Percentiles rank a stretch among this genome's conserved stretches.
Conservation (phyloP, 306 rosid species). For the Cotoneaster glaucophyllus region DNA sequence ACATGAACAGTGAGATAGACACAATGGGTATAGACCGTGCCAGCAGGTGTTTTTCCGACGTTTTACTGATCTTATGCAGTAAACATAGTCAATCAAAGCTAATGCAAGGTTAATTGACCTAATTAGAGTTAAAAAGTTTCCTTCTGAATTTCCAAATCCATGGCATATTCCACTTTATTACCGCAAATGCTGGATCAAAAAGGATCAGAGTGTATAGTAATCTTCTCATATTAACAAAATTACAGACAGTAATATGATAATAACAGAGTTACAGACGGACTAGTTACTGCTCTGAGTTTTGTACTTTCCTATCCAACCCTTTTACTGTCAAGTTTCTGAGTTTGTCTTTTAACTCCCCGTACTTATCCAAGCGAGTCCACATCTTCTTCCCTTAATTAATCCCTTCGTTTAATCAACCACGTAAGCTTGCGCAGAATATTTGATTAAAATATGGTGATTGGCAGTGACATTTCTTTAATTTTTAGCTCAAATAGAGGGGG, state of each 20-base stretch:
- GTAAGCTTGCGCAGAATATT: neutral
- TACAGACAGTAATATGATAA: neutral
- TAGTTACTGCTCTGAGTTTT: neutral
- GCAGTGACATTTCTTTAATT: neutral
- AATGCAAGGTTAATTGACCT: neutral
- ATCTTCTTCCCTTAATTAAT: neutral
- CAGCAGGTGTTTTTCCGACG: too few species aligned
- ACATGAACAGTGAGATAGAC: too few species aligned
- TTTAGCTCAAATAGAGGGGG: neutral
- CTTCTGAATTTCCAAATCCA: neutral
- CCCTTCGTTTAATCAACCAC: neutral
- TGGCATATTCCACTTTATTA: neutral
- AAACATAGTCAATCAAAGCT: too few species aligned
- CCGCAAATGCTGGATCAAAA: neutral
- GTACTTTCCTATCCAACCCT: neutral
- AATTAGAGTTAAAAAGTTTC: neutral
- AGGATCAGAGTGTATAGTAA: neutral
- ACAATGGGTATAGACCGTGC: too few species aligned
- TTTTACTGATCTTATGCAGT: too few species aligned
- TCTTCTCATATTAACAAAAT: neutral
- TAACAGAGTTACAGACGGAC: neutral
- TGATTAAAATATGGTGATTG: neutral
- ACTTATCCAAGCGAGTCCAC: neutral
- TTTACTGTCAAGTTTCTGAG: neutral
- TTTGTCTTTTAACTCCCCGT: neutral